Conservation (phyloP, 805 yeast genomes). For the Komagataella ulmi region DNA sequence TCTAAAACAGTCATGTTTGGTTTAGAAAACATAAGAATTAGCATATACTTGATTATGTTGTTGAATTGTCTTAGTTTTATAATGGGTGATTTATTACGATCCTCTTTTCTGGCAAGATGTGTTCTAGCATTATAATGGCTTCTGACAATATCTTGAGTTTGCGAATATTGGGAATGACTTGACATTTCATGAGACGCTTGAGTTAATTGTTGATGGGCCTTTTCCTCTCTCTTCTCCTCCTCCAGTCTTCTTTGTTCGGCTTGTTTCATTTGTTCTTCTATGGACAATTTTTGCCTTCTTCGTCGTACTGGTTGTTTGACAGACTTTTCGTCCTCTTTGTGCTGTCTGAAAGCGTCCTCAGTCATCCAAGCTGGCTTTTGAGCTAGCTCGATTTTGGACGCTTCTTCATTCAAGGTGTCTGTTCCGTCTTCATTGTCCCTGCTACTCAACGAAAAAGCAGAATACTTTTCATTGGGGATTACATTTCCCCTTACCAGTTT, state of each 20-base stretch:
- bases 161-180: conserved; percentile 12
- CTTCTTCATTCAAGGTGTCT: neutral
- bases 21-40: conserved; percentile 56
- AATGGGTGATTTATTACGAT: conserved; percentile 69
- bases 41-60: conserved; percentile 79
- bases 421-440: neutral
- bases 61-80: conserved; percentile 80
- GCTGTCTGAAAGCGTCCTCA: conserved; percentile 12
- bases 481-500: neutral
- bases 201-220: conserved; percentile 7
- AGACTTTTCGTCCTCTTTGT: conserved; percentile 7
- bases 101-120: conserved; percentile 43
- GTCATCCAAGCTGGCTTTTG: conserved; percentile 21
- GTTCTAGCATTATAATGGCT: conserved; percentile 82
- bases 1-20: conserved; percentile 56
- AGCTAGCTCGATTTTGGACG: neutral
- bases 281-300: conserved; percentile 13
- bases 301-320: conserved; percentile 10
- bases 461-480: neutral
- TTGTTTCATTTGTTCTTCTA: conserved; percentile 8
- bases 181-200: conserved; percentile 11
- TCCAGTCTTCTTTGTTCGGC: conserved; percentile 14
- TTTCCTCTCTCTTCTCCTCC: conserved; percentile 17
- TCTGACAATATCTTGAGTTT: conserved; percentile 53
- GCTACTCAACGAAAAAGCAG: neutral